These are phyloP conservation scores for Piloderma croceum DNA, from an alignment of 768 basidiomycete species.

Conservation along the genomic window DNA sequence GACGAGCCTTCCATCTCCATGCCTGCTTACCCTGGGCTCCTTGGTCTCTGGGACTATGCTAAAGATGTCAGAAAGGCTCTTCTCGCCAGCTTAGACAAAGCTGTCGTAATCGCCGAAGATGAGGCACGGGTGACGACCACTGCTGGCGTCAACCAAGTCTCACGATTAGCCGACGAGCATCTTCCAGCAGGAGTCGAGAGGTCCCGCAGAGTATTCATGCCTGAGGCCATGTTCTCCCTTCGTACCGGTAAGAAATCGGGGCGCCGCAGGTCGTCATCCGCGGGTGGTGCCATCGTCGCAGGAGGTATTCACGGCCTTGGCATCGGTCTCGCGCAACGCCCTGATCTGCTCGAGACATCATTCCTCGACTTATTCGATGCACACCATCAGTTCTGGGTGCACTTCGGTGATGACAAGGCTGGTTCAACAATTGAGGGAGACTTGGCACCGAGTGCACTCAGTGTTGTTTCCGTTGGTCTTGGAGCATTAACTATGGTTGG, in stretches of 20 bases:
- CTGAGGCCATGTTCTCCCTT: conserved; percentile 93
- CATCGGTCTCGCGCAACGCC: conserved; percentile 71
- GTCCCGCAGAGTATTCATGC: conserved; percentile 80
- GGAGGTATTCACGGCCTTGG: conserved; percentile 79
- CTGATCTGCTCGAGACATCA: conserved; percentile 74
- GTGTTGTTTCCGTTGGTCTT: conserved; percentile 69
- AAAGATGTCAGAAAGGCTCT: conserved; percentile 70
- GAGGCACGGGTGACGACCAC: conserved; percentile 70
- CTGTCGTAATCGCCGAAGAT: conserved; percentile 75
- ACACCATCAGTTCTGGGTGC: conserved; percentile 68
- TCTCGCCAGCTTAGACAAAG: conserved; percentile 75
- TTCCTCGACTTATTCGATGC: conserved; percentile 84
- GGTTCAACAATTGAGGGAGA: conserved; percentile 25
- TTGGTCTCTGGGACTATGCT: conserved; percentile 83
- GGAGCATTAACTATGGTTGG: conserved; percentile 89
- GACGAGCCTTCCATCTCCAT: conserved; percentile 42
- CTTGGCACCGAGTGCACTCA: conserved; percentile 55
- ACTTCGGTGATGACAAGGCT: conserved; percentile 52
- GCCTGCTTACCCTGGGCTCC: conserved; percentile 79
- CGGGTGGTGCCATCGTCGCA: conserved; percentile 53
- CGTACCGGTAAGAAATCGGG: conserved; percentile 39
- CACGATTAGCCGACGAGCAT: conserved; percentile 65
- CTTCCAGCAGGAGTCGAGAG: conserved; percentile 80
- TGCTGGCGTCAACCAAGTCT: conserved; percentile 60
- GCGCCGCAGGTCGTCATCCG: conserved; percentile 32